phyloP scores from a whole-genome alignment of 768 basidiomycete species.

The Lentinula lateritia region DNA sequence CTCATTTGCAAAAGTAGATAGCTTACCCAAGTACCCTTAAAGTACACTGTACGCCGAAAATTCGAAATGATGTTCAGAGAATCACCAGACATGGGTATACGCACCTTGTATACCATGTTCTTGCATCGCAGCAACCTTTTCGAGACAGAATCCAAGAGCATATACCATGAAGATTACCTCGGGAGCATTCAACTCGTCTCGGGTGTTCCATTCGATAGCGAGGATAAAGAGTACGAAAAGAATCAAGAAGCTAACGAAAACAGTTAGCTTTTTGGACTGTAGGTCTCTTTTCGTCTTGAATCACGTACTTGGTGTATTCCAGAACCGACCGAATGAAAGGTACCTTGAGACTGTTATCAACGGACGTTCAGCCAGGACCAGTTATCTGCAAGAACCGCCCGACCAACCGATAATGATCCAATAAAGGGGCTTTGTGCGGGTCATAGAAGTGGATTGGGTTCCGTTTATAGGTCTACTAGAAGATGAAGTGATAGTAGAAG shows the following conservation, averaged over 20 bases:
- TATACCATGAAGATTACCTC: constrained; percentile 80
- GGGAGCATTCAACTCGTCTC: constrained; percentile 52
- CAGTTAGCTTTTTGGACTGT: neutral
- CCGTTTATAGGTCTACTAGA: constrained; percentile 82
- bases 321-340: constrained; percentile 87
- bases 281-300: neutral
- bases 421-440: constrained; percentile 86
- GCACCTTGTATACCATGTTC: constrained; percentile 89
- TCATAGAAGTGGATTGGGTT: constrained; percentile 92
- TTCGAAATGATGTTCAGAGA: constrained; percentile 7
- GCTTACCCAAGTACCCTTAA: constrained; percentile 79
- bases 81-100: neutral
- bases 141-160: constrained; percentile 78
- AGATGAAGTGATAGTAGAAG: neutral
- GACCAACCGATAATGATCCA: constrained; percentile 88
- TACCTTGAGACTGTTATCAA: constrained; percentile 68
- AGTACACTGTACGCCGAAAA: constrained; percentile 50
- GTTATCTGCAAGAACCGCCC: neutral
- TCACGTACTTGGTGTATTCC: constrained; percentile 76
- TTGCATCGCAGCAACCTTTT: constrained; percentile 92
- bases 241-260: constrained; percentile 57
- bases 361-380: neutral
- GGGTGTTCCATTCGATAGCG: constrained; percentile 70
- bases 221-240: constrained; percentile 76
- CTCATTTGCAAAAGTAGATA: neutral